A percentile compares a stretch with the other conserved stretches of the same genome.
Conservation (phyloP, 306 rosid genomes). For the Prunus dulcis region DNA sequence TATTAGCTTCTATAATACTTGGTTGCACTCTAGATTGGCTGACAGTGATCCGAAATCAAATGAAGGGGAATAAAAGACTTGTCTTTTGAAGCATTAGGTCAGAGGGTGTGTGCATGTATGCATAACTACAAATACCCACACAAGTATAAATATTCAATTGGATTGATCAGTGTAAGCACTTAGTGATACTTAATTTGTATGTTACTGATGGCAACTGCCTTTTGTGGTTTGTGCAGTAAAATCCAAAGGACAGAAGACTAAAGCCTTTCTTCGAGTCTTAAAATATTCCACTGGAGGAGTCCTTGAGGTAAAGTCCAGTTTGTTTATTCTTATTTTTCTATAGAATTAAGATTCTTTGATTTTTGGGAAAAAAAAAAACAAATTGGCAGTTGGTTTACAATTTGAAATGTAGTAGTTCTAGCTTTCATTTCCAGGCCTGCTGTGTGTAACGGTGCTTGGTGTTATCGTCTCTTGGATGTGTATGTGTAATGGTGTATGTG, state of each 20-base stretch:
- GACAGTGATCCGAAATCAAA: not conserved
- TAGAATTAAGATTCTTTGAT: not conserved
- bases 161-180: not conserved
- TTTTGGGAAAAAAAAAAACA: too few relatives aligned
- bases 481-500: too few relatives aligned
- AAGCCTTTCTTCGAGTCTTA: constrained; percentile 90
- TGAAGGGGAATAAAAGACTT: not conserved
- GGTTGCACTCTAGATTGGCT: not conserved
- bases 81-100: not conserved
- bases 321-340: not conserved
- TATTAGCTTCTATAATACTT: not conserved
- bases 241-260: constrained; percentile 60
- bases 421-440: too few relatives aligned
- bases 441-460: not conserved
- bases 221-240: constrained; percentile 56
- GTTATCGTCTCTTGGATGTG: too few relatives aligned
- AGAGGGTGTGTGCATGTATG: not conserved
- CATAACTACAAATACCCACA: not conserved
- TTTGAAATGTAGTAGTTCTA: too few relatives aligned
- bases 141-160: not conserved
- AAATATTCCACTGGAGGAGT: constrained; percentile 87
- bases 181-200: not conserved
- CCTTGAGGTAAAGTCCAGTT: constrained; percentile 60
- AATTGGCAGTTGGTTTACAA: not conserved
- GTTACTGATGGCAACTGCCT: not conserved